phyloP scores from a whole-genome alignment of 202 grass and related monocot genomes.

The Dendrocalamus latiflorus region DNA sequence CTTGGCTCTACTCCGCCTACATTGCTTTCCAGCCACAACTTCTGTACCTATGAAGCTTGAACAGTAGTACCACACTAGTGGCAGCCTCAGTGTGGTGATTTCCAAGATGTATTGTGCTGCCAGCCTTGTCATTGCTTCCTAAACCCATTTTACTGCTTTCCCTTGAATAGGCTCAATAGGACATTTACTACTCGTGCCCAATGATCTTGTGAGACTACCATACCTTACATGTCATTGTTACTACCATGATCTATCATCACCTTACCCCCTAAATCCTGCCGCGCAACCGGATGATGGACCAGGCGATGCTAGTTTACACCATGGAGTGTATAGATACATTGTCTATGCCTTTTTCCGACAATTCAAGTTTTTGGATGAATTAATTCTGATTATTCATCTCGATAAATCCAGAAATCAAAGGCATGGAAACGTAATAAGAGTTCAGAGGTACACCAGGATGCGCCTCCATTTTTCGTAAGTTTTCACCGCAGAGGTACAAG shows the following conservation, averaged over 20 bases:
- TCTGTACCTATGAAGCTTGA: not conserved
- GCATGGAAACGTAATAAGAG: not conserved
- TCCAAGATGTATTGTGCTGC: not conserved
- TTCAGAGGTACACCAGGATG: not conserved
- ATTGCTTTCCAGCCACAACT: not conserved
- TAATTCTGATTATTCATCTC: not conserved
- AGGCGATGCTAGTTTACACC: not conserved
- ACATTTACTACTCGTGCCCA: not conserved
- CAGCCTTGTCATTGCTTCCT: not conserved
- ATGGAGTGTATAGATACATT: not conserved
- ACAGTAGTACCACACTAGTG: not conserved
- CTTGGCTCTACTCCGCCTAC: not conserved
- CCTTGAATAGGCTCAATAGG: constrained; percentile 2
- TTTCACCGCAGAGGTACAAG: not conserved
- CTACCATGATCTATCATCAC: not conserved
- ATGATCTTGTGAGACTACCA: not conserved
- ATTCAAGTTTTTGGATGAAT: not conserved
- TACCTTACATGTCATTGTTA: not conserved
- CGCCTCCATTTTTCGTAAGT: not conserved
- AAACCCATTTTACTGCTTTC: constrained; percentile 26
- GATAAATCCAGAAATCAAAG: not conserved
- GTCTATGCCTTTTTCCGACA: not conserved
- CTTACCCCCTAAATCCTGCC: not conserved
- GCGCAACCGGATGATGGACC: not conserved
- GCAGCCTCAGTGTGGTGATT: not conserved